phyloP scores from a whole-genome alignment of 345 rosid genomes.

The Pugionium cornutum region DNA sequence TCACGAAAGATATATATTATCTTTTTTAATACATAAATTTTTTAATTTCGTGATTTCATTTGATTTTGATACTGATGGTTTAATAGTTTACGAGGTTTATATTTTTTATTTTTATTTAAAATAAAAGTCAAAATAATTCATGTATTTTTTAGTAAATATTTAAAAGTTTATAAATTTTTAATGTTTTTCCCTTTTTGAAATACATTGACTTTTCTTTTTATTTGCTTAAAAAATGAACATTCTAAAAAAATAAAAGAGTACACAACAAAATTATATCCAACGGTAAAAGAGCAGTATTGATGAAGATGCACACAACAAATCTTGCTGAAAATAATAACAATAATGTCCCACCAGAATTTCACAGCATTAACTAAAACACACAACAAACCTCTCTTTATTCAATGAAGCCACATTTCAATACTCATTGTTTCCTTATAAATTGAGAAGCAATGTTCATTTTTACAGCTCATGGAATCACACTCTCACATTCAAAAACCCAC shows the following conservation, averaged over 20 bases:
- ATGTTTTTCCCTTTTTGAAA: neutral
- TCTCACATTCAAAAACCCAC: conserved; percentile 18
- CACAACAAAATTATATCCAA: conserved; percentile 4
- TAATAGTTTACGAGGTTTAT: no score
- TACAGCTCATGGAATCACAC: conserved; percentile 28
- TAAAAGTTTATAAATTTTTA: no score
- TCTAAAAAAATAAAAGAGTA: neutral
- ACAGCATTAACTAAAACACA: conserved; percentile 42
- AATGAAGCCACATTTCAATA: conserved; percentile 38
- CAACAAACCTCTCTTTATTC: conserved; percentile 42
- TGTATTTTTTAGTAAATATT: no score
- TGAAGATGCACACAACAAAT: conserved; percentile 38
- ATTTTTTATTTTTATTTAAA: no score
- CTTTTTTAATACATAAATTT: no score
- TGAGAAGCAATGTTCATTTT: neutral
- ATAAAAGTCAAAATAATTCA: no score
- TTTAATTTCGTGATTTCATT: no score
- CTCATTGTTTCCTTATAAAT: conserved; percentile 30
- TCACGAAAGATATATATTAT: no score
- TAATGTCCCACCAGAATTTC: conserved; percentile 40
- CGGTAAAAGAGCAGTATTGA: conserved; percentile 40
- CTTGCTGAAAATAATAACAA: conserved; percentile 19
- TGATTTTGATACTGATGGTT: no score
- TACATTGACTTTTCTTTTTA: neutral
- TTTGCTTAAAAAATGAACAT: neutral